phyloP scores from a whole-genome alignment of 2,329 filamentous ascomycete species.

The Pyrenochaeta sp. region DNA sequence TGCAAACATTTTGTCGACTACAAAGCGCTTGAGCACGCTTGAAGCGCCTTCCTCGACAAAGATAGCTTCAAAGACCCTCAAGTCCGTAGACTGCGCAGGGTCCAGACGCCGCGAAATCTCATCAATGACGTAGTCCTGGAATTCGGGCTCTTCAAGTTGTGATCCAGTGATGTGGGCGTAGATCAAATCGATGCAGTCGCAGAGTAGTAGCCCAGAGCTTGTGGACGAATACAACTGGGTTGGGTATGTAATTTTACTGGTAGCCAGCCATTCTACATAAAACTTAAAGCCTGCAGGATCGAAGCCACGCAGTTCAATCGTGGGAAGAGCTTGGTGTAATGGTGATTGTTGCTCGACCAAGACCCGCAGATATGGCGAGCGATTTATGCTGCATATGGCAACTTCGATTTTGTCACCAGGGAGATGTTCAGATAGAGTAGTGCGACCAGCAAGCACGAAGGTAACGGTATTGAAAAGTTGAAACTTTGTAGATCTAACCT shows the following conservation, averaged over 20 bases:
- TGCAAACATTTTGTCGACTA: constrained; percentile 19
- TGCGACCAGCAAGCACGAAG: constrained; percentile 17
- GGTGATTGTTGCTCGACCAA: constrained; percentile 1
- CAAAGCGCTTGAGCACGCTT: constrained; percentile 1
- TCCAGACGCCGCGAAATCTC: constrained; percentile 2
- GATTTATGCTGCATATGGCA: neutral
- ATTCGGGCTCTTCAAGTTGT: constrained; percentile 12
- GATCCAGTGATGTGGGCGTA: constrained; percentile 27
- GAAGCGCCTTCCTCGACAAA: constrained; percentile 14
- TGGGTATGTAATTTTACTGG: neutral
- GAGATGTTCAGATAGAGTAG: constrained; percentile 11
- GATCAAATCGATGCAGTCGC: constrained; percentile 20
- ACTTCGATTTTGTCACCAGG: constrained; percentile 13
- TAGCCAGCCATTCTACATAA: constrained; percentile 19
- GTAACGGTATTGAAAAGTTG: neutral
- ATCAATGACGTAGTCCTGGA: constrained; percentile 24
- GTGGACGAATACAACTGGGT: neutral
- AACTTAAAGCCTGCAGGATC: constrained; percentile 22
- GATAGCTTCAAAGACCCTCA: constrained; percentile 8
- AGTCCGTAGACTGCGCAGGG: constrained; percentile 11
- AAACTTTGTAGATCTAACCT: neutral
- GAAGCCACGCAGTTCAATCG: constrained; percentile 8
- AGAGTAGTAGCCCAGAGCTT: constrained; percentile 4
- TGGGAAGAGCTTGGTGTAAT: neutral
- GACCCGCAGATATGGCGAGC: constrained; percentile 15